Base-by-base conservation (phyloP, 306 rosid genomes). In the Acmispon strigosus region DNA sequence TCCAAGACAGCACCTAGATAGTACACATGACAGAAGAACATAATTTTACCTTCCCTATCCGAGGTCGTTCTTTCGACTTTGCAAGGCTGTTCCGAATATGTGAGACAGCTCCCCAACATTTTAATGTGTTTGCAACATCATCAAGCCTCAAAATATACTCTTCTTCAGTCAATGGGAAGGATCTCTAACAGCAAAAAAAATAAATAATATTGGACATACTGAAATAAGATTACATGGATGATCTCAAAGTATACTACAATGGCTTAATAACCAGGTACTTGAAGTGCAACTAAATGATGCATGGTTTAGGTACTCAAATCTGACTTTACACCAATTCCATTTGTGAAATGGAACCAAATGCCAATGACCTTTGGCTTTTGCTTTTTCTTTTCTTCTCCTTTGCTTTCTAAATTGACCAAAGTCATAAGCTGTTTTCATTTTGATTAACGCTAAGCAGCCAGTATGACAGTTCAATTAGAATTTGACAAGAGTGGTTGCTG, bases 21-120 rank as follows among this genome's bases (percentile, higher is more conserved):
- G 43, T 9, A 44, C 8, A 41, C 9, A 61, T n/a, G 57, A 70
- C 6, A 55, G 47, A 50, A 66, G 79, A 66, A 43, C 73, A 70
- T 32, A 49, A 22, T 15, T 36, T 44, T 81, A 93, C 97, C 96
- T 94, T 94, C 64, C 98, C 98, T 66, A 94, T 94, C 72, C 98
- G 89, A 66, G 98, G 98, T 51, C 95, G 82, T 62, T 94, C 97
- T 84, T 90, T 94, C 42, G 79, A 79, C 34, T 87, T 89, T 17
- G 81, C 87, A 34, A 90, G 86, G 86, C 98, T 94, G 88, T 79
- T 94, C 59, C 96, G 84, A 70, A 94, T 87, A 74, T 94, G 97
- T n/a, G 98, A 87, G 72, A 94, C 98, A 76, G 98, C 98, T 80
- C 98, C 98, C 98, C 97, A 94, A 74, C 97, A 94, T 76, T 83